phyloP scores from a whole-genome alignment of 108 stramenopile genomes.

The Mediolabrus comicus region DNA sequence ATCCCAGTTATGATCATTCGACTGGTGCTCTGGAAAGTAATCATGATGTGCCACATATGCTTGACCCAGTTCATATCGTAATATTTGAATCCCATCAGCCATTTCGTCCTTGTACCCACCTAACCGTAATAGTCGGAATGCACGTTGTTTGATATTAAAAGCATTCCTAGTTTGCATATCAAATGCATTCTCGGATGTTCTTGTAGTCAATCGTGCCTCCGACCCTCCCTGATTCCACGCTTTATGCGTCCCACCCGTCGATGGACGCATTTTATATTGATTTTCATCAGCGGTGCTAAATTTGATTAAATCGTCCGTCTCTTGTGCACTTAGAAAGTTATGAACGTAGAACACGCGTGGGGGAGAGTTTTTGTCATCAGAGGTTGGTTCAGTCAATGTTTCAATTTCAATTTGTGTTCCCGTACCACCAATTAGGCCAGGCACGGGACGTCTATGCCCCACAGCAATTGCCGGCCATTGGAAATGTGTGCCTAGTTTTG shows the following conservation, averaged over 20 bases:
- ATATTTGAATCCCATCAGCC: slow-evolving; percentile 73
- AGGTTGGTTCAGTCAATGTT: slow-evolving; percentile 35
- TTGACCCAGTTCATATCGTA: slow-evolving; percentile 61
- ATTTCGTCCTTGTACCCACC: slow-evolving; percentile 46
- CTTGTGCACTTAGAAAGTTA: slow-evolving; percentile 44
- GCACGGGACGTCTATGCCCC: slow-evolving; percentile 41
- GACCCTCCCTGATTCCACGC: slow-evolving; percentile 46
- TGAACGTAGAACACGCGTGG: slow-evolving; percentile 54
- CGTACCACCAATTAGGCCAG: slow-evolving; percentile 34
- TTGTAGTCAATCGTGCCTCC: slow-evolving; percentile 32
- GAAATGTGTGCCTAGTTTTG: slow-evolving; percentile 42
- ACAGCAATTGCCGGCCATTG: slow-evolving; percentile 52
- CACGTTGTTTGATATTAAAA: slow-evolving; percentile 34
- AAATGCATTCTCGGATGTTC: slow-evolving; percentile 53
- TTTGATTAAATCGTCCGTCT: slow-evolving; percentile 34
- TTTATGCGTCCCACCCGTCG: slow-evolving; percentile 47
- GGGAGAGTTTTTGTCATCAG: not conserved
- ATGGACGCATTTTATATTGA: slow-evolving; percentile 43
- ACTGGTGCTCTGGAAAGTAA: slow-evolving; percentile 41
- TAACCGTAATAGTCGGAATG: slow-evolving; percentile 50
- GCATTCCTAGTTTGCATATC: slow-evolving; percentile 33
- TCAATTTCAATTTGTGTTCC: slow-evolving; percentile 45
- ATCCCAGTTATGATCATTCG: slow-evolving; percentile 47
- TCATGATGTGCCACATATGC: slow-evolving; percentile 72
- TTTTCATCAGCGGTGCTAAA: slow-evolving; percentile 43